Conservation (phyloP, 129 eudicot species). For the Gnaphalium uliginosum region DNA sequence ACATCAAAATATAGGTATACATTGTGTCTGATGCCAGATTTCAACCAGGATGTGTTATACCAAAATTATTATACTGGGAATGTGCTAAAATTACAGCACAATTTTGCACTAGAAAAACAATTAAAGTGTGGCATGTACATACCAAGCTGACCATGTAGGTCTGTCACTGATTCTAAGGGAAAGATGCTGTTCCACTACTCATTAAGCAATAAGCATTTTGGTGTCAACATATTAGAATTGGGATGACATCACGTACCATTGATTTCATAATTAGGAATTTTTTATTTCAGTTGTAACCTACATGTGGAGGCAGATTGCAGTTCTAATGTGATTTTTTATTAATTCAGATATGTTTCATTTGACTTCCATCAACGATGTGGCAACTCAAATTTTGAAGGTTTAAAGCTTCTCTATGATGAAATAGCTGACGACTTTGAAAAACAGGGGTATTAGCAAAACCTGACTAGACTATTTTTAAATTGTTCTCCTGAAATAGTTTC, state of each 20-base stretch:
- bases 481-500: conserved; percentile 37
- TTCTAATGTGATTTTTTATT: conserved; percentile 18
- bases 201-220: no score
- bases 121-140: neutral
- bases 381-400: conserved; percentile 62
- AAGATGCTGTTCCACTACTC: neutral
- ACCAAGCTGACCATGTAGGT: neutral
- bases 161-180: neutral
- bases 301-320: neutral
- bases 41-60: neutral
- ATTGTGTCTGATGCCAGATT: neutral
- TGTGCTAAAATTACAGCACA: neutral
- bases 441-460: conserved; percentile 68
- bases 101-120: neutral
- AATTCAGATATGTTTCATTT: conserved; percentile 76
- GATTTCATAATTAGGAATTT: neutral
- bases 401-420: conserved; percentile 69
- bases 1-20: neutral
- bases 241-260: conserved; percentile 7
- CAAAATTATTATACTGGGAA: neutral
- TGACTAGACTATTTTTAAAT: conserved; percentile 15
- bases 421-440: conserved; percentile 77
- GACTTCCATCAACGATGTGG: conserved; percentile 90
- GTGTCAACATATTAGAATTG: neutral
- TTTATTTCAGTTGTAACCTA: conserved; percentile 7